These are phyloP conservation scores for Xylaria sp. DNA, from an alignment of 2,329 filamentous ascomycete genomes.

Conservation along the genomic window DNA sequence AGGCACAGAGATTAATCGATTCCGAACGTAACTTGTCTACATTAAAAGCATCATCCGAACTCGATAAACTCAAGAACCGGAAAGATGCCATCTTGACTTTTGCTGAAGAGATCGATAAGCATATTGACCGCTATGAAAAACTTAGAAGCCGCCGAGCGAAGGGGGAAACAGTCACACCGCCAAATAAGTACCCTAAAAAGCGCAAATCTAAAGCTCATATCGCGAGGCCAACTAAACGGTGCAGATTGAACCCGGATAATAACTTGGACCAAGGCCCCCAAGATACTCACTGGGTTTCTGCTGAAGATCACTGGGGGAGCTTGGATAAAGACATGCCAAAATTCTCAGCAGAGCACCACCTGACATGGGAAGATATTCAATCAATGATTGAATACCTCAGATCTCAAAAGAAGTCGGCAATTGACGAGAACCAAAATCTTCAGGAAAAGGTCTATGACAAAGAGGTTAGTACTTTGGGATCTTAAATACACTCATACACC, in stretches of 20 bases:
- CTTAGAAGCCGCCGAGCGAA: conserved; percentile 37
- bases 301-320: conserved; percentile 32
- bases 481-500: not conserved
- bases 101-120: conserved; percentile 47
- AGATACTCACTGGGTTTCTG: conserved; percentile 23
- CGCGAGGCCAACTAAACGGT: conserved; percentile 28
- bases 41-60: conserved; percentile 39
- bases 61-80: conserved; percentile 61
- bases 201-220: conserved; percentile 50
- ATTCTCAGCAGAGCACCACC: conserved; percentile 42
- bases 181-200: conserved; percentile 51
- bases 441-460: conserved; percentile 24
- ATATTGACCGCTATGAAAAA: conserved; percentile 34
- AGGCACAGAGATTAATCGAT: conserved; percentile 38
- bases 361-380: conserved; percentile 32
- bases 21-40: not conserved
- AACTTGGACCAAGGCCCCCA: not conserved
- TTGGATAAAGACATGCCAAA: conserved; percentile 32
- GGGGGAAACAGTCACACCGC: conserved; percentile 23
- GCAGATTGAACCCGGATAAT: too few species aligned
- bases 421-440: conserved; percentile 26
- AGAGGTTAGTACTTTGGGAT: conserved; percentile 35
- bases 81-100: conserved; percentile 57
- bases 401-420: conserved; percentile 15
- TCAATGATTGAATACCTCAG: conserved; percentile 31